phyloP scores from a whole-genome alignment of 2,329 filamentous ascomycete genomes.

The Decorospora gaudefroyi region DNA sequence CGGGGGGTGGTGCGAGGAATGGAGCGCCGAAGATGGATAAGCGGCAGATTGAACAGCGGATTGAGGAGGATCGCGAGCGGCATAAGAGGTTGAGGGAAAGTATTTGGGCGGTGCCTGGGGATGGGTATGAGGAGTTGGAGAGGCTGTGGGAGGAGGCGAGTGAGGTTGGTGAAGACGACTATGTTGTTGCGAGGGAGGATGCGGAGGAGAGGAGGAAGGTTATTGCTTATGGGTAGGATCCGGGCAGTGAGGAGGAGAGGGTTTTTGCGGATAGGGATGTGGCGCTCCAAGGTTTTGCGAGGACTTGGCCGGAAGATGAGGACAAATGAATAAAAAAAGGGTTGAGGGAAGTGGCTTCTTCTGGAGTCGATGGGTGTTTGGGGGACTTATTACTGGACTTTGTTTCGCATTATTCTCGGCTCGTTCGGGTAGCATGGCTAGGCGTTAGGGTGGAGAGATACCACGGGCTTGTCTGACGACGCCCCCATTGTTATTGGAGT shows the following conservation, averaged over 20 bases:
- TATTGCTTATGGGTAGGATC: constrained; percentile 46
- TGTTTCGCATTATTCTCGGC: no score
- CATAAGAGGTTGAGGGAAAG: constrained; percentile 91
- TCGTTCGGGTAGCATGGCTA: constrained; percentile 32
- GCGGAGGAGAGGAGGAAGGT: constrained; percentile 58
- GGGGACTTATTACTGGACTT: neutral
- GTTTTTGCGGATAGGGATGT: neutral
- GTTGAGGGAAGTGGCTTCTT: neutral
- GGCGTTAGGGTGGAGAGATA: constrained; percentile 43
- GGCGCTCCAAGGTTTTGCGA: neutral
- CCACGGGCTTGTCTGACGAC: constrained; percentile 24
- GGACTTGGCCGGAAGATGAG: neutral
- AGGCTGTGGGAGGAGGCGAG: constrained; percentile 87
- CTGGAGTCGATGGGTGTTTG: no score
- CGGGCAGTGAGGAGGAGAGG: neutral
- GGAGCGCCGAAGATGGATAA: constrained; percentile 68
- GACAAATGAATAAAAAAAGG: neutral
- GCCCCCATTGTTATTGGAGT: constrained; percentile 23
- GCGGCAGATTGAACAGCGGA: constrained; percentile 88
- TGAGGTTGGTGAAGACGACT: constrained; percentile 86
- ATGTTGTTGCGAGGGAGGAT: constrained; percentile 76
- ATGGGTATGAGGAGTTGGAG: constrained; percentile 68
- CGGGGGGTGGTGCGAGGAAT: constrained; percentile 29
- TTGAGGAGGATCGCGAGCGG: constrained; percentile 93
- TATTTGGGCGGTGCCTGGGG: constrained; percentile 82